Conservation (phyloP, 164 flowering plant genomes). For the Chimonanthus salicifolius region DNA sequence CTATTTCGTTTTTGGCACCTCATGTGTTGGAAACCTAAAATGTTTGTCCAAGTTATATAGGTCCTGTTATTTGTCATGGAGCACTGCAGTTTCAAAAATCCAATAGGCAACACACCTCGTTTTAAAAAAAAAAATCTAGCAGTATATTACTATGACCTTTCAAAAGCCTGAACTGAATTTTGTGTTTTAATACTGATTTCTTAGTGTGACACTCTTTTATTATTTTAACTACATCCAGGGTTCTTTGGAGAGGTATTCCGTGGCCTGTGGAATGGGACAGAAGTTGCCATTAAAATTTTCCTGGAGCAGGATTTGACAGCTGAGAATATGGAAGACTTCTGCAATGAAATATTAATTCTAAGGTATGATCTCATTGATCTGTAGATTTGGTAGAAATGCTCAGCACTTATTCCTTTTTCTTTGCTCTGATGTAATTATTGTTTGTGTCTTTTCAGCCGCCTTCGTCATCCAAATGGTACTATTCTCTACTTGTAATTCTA, state of each 20-base stretch:
- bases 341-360: conserved; percentile 92
- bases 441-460: conserved; percentile 54
- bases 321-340: conserved; percentile 96
- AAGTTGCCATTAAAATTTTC: conserved; percentile 92
- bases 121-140: too few species aligned
- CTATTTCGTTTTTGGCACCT: not conserved
- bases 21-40: not conserved
- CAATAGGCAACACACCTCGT: not conserved
- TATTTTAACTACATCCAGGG: conserved; percentile 30
- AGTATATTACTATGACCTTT: not conserved
- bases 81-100: not conserved
- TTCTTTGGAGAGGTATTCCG: conserved; percentile 98
- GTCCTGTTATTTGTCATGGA: not conserved
- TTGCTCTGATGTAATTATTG: conserved; percentile 20
- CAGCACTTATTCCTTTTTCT: not conserved
- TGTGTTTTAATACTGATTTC: not conserved
- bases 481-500: conserved; percentile 1
- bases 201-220: not conserved
- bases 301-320: conserved; percentile 95
- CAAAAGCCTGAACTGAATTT: not conserved
- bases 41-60: not conserved
- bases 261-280: conserved; percentile 98
- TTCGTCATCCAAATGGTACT: conserved; percentile 97
- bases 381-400: too few species aligned
- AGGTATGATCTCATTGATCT: conserved; percentile 37